These are phyloP conservation scores for Blakeslea trispora DNA, from an alignment of 371 early-diverging fungal species.

Conservation along the genomic window DNA sequence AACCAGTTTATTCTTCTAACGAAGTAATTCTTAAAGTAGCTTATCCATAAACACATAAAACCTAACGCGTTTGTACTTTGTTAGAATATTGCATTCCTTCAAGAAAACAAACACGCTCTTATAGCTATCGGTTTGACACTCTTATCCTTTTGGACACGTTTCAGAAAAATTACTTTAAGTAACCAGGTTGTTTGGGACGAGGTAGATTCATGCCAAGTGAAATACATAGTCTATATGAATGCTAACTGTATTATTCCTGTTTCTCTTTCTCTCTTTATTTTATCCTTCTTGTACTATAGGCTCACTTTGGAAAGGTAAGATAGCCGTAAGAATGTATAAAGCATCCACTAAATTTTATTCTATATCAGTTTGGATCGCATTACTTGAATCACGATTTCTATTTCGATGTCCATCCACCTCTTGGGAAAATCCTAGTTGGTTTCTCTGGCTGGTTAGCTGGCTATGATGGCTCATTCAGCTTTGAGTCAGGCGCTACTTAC, in stretches of 20 bases:
- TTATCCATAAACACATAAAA: background rate
- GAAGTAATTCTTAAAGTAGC: too few relatives aligned
- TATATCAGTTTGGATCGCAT: slow-evolving; percentile 85
- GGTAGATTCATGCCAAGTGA: slow-evolving; percentile 30
- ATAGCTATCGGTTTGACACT: slow-evolving; percentile 62
- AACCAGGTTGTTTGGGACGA: slow-evolving; percentile 85
- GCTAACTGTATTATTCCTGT: background rate
- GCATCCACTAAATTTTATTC: slow-evolving; percentile 1
- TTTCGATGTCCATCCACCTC: slow-evolving; percentile 99
- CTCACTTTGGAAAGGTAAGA: slow-evolving; percentile 86
- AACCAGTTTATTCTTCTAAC: slow-evolving; percentile 38
- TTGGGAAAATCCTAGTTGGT: slow-evolving; percentile 98
- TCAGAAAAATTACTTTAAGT: slow-evolving; percentile 76
- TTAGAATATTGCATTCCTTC: slow-evolving; percentile 51
- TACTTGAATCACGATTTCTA: slow-evolving; percentile 95
- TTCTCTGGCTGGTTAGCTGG: slow-evolving; percentile 89
- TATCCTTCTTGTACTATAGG: slow-evolving; percentile 57
- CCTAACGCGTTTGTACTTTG: background rate
- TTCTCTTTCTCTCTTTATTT: background rate
- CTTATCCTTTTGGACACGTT: slow-evolving; percentile 77
- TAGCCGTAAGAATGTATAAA: background rate
- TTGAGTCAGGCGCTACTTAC: slow-evolving; percentile 87
- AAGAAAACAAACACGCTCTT: slow-evolving; percentile 52
- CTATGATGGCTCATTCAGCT: slow-evolving; percentile 90
- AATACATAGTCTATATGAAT: background rate